These are phyloP conservation scores for Leishmania martiniquensis DNA, from an alignment of 208 protist genomes.

Conservation along the genomic window DNA sequence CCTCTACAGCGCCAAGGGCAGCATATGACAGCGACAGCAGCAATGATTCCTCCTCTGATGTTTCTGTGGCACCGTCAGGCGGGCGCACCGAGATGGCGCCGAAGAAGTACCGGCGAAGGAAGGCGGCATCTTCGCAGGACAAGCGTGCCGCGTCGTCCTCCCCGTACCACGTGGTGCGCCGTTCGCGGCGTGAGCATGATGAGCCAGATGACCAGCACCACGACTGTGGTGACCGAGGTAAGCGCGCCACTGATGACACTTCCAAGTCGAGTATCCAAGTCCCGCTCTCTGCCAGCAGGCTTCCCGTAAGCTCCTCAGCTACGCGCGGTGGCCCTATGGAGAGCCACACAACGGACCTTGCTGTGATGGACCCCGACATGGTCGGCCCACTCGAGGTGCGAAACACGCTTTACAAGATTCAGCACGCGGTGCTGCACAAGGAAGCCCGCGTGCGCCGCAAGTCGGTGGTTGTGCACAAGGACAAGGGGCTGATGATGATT, in stretches of 20 bases:
- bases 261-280: background rate
- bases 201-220: background rate
- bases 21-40: constrained; percentile 18
- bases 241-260: background rate
- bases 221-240: background rate
- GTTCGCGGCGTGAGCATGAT: constrained; percentile 4
- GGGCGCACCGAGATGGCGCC: background rate
- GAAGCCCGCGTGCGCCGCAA: constrained; percentile 49
- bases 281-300: background rate
- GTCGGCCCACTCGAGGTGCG: constrained; percentile 51
- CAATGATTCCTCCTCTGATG: constrained; percentile 2
- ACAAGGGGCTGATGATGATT: constrained; percentile 81
- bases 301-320: background rate
- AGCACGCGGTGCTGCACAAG: constrained; percentile 61
- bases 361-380: constrained; percentile 44
- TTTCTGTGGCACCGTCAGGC: constrained; percentile 1
- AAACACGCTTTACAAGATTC: constrained; percentile 72
- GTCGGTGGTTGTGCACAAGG: constrained; percentile 49
- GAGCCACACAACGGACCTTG: constrained; percentile 15
- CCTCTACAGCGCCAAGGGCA: background rate
- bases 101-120: background rate
- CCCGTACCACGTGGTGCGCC: background rate
- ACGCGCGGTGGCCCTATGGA: background rate
- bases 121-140: background rate
- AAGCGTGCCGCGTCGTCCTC: constrained; percentile 1